Evolutionary conservation across 352 stramenopile genomes (phyloP).

Genomic region (Phytophthora meadii): DNA sequence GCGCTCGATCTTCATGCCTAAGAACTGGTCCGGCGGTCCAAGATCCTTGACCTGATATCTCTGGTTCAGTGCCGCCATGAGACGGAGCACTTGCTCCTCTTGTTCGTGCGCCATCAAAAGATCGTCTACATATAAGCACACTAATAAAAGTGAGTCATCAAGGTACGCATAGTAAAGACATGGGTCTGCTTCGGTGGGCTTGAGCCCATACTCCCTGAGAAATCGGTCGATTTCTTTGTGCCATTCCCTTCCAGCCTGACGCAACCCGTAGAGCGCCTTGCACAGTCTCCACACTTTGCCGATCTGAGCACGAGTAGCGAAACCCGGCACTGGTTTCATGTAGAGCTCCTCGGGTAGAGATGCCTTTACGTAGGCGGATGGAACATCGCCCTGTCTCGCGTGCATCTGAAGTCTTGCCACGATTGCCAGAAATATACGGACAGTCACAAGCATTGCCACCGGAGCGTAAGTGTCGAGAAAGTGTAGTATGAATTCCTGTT

Average conservation of each 20-base stretch:
- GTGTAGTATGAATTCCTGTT: constrained; percentile 2
- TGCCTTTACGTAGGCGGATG: constrained; percentile 9
- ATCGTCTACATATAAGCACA: too few species aligned
- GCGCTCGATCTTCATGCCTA: too few species aligned
- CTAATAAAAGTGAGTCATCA: too few species aligned
- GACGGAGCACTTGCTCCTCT: too few species aligned
- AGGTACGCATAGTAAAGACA: constrained; percentile 5
- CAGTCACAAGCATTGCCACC: constrained; percentile 1
- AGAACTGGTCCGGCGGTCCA: too few species aligned
- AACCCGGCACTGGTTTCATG: constrained; percentile 1
- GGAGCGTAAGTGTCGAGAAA: constrained; percentile 1
- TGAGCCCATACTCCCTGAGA: constrained; percentile 3
- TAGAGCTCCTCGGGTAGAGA: constrained; percentile 2
- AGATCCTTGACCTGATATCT: too few species aligned
- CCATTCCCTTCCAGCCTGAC: too few species aligned
- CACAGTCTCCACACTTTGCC: too few species aligned
- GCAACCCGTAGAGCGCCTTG: too few species aligned
- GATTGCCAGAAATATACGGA: constrained; percentile 1
- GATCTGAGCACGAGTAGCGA: constrained; percentile 3
- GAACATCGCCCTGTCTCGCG: neutral
- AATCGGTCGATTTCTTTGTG: constrained; percentile 10
- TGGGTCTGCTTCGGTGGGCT: neutral
- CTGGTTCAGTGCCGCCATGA: too few species aligned
- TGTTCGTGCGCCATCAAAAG: too few species aligned
- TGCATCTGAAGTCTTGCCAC: neutral